A percentile compares a stretch with the other conserved stretches of the same genome.
These are phyloP conservation scores for Annulohypoxylon moriforme DNA, from an alignment of 495 filamentous ascomycete genomes.

Conservation along the genomic window DNA sequence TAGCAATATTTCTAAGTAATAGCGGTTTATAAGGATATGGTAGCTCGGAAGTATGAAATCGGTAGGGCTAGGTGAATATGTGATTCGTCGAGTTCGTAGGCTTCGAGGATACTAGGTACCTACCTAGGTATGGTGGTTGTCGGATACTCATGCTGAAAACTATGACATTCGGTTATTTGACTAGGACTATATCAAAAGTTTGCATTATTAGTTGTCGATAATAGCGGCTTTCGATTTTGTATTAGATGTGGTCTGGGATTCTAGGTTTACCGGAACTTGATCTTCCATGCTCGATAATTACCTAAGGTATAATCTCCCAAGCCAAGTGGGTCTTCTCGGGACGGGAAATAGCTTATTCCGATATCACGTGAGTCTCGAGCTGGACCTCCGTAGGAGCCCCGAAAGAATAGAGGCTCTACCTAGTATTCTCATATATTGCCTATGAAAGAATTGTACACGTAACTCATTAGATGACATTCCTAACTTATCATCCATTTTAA, in stretches of 20 bases:
- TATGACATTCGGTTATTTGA: too few relatives aligned
- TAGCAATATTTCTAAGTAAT: not conserved
- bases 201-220: too few relatives aligned
- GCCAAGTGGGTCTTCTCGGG: not conserved
- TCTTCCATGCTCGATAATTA: not conserved
- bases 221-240: not conserved
- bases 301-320: not conserved
- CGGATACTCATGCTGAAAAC: too few relatives aligned
- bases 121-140: too few relatives aligned
- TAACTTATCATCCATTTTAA: too few relatives aligned
- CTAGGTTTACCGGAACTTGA: not conserved
- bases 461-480: too few relatives aligned
- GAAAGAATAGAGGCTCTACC: not conserved
- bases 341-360: not conserved
- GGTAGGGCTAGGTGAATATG: not conserved
- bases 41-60: not conserved
- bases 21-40: not conserved
- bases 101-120: too few relatives aligned
- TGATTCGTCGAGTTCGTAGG: too few relatives aligned
- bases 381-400: not conserved
- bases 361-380: not conserved
- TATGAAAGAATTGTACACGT: not conserved
- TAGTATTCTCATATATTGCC: not conserved
- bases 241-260: too few relatives aligned
- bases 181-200: too few relatives aligned